A percentile compares a stretch with the other conserved stretches of the same genome.
Evolutionary conservation across 768 basidiomycete species (phyloP).

Genomic region (Clathrus columnatus): DNA sequence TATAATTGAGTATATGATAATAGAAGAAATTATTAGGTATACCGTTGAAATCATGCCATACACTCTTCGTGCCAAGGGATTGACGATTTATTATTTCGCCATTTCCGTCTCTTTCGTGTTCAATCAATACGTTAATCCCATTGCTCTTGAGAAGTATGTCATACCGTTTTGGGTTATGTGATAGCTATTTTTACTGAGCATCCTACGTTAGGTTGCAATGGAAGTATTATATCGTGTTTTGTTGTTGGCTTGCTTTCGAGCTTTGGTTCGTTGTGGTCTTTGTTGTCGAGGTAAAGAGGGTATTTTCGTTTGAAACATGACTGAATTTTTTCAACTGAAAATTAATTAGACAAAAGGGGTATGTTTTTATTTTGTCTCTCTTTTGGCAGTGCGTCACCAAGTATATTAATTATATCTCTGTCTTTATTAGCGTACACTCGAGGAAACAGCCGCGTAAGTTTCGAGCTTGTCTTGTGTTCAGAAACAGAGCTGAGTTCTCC

Average conservation of each 20-base stretch:
- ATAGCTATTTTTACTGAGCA: not conserved
- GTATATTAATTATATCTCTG: not conserved
- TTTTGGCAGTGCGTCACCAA: not conserved
- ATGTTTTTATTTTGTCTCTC: not conserved
- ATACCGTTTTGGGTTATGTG: not conserved
- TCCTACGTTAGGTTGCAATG: not conserved
- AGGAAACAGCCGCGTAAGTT: constrained; percentile 26
- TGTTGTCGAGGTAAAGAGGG: not conserved
- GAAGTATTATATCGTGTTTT: constrained; percentile 14
- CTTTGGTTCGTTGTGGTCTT: constrained; percentile 5
- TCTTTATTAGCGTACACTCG: constrained; percentile 22
- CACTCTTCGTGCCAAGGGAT: constrained; percentile 32
- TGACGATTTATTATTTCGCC: constrained; percentile 30
- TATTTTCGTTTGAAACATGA: not conserved
- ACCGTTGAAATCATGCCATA: constrained; percentile 37
- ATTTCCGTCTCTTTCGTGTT: constrained; percentile 34
- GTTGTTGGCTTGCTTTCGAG: constrained; percentile 8
- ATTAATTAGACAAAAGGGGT: constrained; percentile 2
- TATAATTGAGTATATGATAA: not conserved
- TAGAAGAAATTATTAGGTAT: constrained; percentile 20
- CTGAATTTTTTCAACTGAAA: not conserved
- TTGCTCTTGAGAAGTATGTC: constrained; percentile 24
- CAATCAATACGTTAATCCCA: constrained; percentile 34
- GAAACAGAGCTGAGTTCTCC: not conserved
- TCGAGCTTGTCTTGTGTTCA: not conserved